A percentile compares a stretch with the other conserved stretches of the same genome.
Conservation (phyloP, 768 basidiomycete species). For the Russula earlei region DNA sequence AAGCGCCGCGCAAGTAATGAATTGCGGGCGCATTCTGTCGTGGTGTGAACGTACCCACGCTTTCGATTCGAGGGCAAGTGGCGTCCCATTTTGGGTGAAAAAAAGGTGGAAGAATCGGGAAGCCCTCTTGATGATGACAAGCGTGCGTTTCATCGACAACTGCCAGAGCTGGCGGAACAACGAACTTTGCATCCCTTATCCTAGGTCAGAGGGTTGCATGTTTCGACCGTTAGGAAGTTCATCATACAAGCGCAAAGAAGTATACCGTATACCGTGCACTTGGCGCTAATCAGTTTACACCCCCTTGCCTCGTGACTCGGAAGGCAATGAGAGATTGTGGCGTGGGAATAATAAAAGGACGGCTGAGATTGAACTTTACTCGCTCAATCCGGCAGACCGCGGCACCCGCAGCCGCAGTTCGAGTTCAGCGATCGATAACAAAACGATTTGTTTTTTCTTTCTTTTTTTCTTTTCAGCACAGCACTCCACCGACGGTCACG, state of each 20-base stretch:
- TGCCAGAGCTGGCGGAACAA: too few species aligned
- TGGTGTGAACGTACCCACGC: conserved; percentile 7
- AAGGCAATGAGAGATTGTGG: conserved; percentile 1
- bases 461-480: not conserved
- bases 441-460: too few species aligned
- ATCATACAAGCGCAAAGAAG: too few species aligned
- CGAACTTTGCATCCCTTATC: too few species aligned
- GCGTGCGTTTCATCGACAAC: not conserved
- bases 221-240: not conserved
- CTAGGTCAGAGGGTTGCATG: not conserved
- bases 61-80: not conserved
- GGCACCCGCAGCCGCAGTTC: too few species aligned
- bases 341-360: not conserved
- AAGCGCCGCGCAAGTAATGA: not conserved
- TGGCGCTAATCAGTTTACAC: too few species aligned
- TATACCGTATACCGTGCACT: too few species aligned
- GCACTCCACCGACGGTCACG: not conserved
- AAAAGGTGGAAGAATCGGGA: not conserved
- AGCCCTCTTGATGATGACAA: not conserved
- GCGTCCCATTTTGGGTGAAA: not conserved
- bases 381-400: not conserved
- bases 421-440: conserved; percentile 6
- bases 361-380: conserved; percentile 7
- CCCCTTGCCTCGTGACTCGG: not conserved
- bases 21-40: not conserved